phyloP scores from a whole-genome alignment of 2,329 filamentous ascomycete species.

The Canariomyces notabilis region DNA sequence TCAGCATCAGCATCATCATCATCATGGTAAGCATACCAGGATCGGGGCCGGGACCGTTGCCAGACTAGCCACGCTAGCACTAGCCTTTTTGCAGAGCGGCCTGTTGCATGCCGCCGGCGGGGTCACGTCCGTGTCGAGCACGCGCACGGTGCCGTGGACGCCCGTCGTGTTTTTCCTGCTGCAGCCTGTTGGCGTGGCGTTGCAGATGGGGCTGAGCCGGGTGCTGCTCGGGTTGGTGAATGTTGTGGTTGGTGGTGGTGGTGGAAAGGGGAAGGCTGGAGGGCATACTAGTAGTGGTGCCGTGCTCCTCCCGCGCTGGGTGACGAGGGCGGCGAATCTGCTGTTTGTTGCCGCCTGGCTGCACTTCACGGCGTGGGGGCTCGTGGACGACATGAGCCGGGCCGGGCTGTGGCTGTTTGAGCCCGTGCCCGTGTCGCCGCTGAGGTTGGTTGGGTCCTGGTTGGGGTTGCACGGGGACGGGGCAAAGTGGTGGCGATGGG shows the following conservation, averaged over 20 bases:
- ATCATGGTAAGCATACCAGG: slow-evolving; percentile 8
- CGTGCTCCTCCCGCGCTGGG: slow-evolving; percentile 46
- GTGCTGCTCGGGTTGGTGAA: slow-evolving; percentile 28
- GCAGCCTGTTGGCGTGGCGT: slow-evolving; percentile 59
- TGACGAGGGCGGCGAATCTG: slow-evolving; percentile 55
- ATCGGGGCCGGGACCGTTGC: slow-evolving; percentile 15
- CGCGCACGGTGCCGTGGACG: slow-evolving; percentile 44
- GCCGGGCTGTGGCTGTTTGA: slow-evolving; percentile 76
- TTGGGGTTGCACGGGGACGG: slow-evolving; percentile 53
- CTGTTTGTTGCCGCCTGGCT: slow-evolving; percentile 63
- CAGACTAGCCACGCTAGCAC: slow-evolving; percentile 26
- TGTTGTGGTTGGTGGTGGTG: slow-evolving; percentile 18
- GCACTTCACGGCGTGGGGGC: slow-evolving; percentile 55
- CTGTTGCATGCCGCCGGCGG: slow-evolving; percentile 68
- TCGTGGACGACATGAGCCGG: slow-evolving; percentile 72
- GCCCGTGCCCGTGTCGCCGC: slow-evolving; percentile 68
- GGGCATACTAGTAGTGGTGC: too few relatives aligned
- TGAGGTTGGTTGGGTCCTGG: slow-evolving; percentile 63
- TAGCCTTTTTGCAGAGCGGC: slow-evolving; percentile 63
- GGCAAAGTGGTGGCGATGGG: slow-evolving; percentile 67
- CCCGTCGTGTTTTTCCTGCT: slow-evolving; percentile 67
- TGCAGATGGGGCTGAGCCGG: slow-evolving; percentile 45
- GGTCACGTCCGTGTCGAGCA: slow-evolving; percentile 51
- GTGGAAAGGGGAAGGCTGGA: too few relatives aligned
- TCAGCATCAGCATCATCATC: neutral